These are phyloP conservation scores for Hypoxylon fuscum DNA, from an alignment of 495 filamentous ascomycete species.

Conservation along the genomic window DNA sequence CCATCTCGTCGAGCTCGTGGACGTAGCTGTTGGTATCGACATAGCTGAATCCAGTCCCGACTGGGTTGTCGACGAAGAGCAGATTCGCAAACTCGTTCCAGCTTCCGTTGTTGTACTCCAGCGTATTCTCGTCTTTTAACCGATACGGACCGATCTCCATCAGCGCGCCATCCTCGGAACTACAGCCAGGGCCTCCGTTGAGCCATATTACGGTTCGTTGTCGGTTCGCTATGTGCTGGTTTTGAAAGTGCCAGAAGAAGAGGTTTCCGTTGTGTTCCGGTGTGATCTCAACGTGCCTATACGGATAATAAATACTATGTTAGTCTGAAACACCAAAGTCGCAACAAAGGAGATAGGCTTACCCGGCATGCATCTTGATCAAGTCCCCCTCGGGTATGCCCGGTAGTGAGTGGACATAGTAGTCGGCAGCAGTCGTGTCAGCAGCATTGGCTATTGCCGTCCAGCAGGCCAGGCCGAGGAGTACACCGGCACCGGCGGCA, in stretches of 20 bases:
- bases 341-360: constrained; percentile 47
- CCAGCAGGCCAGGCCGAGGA: constrained; percentile 48
- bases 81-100: constrained; percentile 98
- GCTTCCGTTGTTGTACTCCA: constrained; percentile 86
- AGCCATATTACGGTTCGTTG: constrained; percentile 96
- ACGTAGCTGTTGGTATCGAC: constrained; percentile 87
- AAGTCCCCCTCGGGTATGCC: constrained; percentile 83
- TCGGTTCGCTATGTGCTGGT: constrained; percentile 90
- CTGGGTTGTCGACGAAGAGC: constrained; percentile 95
- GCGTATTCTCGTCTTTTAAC: constrained; percentile 74
- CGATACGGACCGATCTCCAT: constrained; percentile 98
- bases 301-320: constrained; percentile 31
- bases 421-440: constrained; percentile 74
- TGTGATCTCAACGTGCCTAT: constrained; percentile 89
- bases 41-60: constrained; percentile 96
- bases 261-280: constrained; percentile 86
- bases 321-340: constrained; percentile 35
- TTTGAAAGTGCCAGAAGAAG: constrained; percentile 98
- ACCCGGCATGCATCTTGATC: constrained; percentile 99
- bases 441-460: constrained; percentile 47
- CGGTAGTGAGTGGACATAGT: constrained; percentile 84
- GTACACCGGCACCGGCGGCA: constrained; percentile 40
- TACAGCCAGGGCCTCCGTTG: constrained; percentile 96
- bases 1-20: constrained; percentile 87
- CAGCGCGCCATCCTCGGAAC: constrained; percentile 94